These are phyloP conservation scores for Penicillium sp. DNA, from an alignment of 2,329 filamentous ascomycete genomes.

Conservation along the genomic window DNA sequence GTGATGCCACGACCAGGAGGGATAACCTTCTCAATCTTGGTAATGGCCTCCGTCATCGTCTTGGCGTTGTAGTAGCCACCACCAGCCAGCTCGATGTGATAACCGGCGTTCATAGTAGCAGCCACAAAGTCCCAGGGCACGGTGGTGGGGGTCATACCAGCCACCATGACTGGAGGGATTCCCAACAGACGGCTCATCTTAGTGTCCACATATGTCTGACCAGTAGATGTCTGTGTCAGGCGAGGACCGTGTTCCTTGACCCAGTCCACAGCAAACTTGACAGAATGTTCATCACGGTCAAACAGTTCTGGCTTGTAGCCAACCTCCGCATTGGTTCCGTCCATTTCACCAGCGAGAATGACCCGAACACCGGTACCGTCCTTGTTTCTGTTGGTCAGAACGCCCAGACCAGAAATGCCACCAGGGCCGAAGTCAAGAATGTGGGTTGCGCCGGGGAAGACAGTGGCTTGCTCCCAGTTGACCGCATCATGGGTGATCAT, in stretches of 20 bases:
- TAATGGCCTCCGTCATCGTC: conserved; percentile 77
- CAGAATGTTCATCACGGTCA: conserved; percentile 90
- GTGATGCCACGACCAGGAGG: conserved; percentile 61
- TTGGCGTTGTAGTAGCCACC: conserved; percentile 64
- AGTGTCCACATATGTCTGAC: conserved; percentile 90
- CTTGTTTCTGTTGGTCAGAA: conserved; percentile 97
- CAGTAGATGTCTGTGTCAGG: conserved; percentile 82
- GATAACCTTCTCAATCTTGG: conserved; percentile 80
- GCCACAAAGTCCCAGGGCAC: conserved; percentile 69
- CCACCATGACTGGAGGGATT: conserved; percentile 82
- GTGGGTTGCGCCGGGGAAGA: conserved; percentile 87
- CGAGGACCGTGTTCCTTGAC: conserved; percentile 95
- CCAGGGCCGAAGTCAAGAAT: conserved; percentile 96
- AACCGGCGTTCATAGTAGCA: conserved; percentile 52
- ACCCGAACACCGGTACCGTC: conserved; percentile 96
- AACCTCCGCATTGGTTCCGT: conserved; percentile 83
- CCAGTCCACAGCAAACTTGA: conserved; percentile 96
- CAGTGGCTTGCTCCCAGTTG: conserved; percentile 92
- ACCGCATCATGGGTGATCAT: conserved; percentile 94
- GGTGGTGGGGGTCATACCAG: conserved; percentile 89
- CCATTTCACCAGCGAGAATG: conserved; percentile 89
- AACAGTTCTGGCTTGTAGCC: conserved; percentile 98
- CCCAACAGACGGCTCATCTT: conserved; percentile 90
- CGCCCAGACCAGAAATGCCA: conserved; percentile 92
- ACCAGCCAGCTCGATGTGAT: conserved; percentile 49